Conservation (phyloP, 345 rosid genomes). For the Salix exigua region DNA sequence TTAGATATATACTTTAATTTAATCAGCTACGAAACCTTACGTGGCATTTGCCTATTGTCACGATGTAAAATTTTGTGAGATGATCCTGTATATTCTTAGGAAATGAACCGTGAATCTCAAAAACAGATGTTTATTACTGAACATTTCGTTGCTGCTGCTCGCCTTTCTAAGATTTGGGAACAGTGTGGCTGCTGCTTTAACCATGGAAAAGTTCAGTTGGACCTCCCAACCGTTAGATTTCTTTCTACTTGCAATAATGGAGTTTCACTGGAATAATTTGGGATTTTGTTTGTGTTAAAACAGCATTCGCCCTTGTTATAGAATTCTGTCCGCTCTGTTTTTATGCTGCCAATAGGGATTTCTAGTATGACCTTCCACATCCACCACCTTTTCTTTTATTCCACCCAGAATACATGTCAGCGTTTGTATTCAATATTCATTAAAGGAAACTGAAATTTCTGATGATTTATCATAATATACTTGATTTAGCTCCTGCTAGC, state of each 20-base stretch:
- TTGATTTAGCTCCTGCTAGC: constrained; percentile 54
- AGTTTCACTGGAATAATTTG: neutral
- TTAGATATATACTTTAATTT: neutral
- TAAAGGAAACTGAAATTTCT: neutral
- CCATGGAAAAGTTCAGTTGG: neutral
- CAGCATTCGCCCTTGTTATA: neutral
- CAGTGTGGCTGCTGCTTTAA: neutral
- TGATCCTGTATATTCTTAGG: neutral
- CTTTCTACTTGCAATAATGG: neutral
- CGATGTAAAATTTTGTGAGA: neutral
- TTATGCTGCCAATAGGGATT: neutral
- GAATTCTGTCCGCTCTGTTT: neutral
- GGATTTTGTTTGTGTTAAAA: neutral
- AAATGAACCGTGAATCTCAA: neutral
- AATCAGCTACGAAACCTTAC: too few species aligned
- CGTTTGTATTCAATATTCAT: neutral
- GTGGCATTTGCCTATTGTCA: neutral
- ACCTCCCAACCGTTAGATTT: neutral
- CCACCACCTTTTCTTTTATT: neutral
- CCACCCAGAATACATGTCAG: neutral
- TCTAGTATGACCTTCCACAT: neutral
- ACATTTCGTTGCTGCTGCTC: neutral
- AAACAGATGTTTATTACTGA: neutral
- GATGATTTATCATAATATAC: neutral
- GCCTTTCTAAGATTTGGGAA: neutral